Evolutionary conservation across 768 basidiomycete species (phyloP).

Genomic region (Psilocybe tampanensis): DNA sequence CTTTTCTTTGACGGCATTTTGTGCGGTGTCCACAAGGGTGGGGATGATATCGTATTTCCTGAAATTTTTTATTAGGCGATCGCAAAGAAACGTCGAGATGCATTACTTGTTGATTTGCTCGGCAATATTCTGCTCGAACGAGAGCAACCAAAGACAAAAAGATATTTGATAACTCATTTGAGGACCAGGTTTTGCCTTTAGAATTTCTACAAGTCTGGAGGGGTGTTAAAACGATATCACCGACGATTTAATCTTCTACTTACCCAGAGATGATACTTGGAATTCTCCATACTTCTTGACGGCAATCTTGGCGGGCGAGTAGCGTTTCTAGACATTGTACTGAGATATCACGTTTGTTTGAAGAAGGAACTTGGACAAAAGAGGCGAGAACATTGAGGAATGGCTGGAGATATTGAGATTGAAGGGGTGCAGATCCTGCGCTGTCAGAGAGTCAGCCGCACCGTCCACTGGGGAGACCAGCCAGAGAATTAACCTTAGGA

Average conservation of each 20-base stretch:
- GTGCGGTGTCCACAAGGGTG: conserved; percentile 79
- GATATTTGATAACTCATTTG: conserved; percentile 96
- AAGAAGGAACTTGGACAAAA: conserved; percentile 59
- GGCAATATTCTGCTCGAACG: conserved; percentile 86
- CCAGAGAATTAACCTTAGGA: conserved; percentile 60
- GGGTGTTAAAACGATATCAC: not conserved
- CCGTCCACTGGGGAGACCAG: not conserved
- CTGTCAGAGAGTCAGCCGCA: conserved; percentile 30
- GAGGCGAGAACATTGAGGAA: conserved; percentile 62
- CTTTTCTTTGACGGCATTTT: conserved; percentile 94
- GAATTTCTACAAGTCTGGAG: conserved; percentile 76
- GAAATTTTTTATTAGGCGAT: conserved; percentile 1
- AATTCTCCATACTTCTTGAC: conserved; percentile 80
- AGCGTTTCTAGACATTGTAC: conserved; percentile 91
- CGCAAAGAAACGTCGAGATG: not conserved
- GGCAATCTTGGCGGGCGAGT: conserved; percentile 77
- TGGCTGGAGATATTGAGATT: conserved; percentile 54
- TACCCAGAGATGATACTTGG: conserved; percentile 72
- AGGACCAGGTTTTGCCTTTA: conserved; percentile 79
- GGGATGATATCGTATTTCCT: conserved; percentile 93
- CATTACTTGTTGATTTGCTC: conserved; percentile 84
- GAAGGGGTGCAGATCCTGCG: conserved; percentile 51
- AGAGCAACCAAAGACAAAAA: conserved; percentile 92
- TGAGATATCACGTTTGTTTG: conserved; percentile 82
- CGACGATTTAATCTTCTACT: conserved; percentile 14